phyloP scores from a whole-genome alignment of 1,284 basidiomycete genomes.

The Xerocomus cyaneibrunnescens region DNA sequence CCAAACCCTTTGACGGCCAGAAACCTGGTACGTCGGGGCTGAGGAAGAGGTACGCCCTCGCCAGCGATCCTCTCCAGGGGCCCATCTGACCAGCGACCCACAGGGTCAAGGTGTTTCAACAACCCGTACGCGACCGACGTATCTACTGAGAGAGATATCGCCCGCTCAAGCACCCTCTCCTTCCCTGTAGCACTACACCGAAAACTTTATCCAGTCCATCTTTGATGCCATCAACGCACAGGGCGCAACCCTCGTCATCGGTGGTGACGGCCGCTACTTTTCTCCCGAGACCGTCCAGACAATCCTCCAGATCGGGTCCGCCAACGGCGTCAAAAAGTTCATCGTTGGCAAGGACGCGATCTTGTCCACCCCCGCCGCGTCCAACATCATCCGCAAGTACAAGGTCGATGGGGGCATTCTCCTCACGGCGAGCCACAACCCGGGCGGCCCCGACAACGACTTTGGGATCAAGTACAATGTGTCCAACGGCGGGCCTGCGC shows the following conservation, averaged over 20 bases:
- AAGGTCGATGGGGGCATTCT: conserved; percentile 97
- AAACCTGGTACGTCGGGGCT: conserved; percentile 95
- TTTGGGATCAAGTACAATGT: conserved; percentile 99
- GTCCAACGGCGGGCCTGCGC: conserved; percentile 95
- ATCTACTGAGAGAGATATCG: conserved; percentile 5
- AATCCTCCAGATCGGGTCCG: conserved; percentile 90
- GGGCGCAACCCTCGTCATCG: conserved; percentile 89
- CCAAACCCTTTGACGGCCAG: conserved; percentile 85
- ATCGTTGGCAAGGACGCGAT: conserved; percentile 90
- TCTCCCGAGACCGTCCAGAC: conserved; percentile 87
- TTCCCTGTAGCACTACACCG: conserved; percentile 83
- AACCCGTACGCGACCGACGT: conserved; percentile 56
- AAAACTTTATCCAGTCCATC: conserved; percentile 97
- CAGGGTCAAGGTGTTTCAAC: conserved; percentile 92
- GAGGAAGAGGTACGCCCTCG: conserved; percentile 71
- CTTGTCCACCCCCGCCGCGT: conserved; percentile 95
- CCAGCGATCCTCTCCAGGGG: neutral
- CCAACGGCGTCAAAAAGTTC: conserved; percentile 86
- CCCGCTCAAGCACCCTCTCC: conserved; percentile 12
- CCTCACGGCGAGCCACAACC: conserved; percentile 98
- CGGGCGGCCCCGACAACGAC: conserved; percentile 95
- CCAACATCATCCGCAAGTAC: conserved; percentile 93
- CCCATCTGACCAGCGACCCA: conserved; percentile 11
- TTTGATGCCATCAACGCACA: conserved; percentile 85
- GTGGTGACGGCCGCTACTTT: conserved; percentile 96